These are phyloP conservation scores for Quercus glauca DNA, from an alignment of 306 rosid genomes.

Conservation along the genomic window DNA sequence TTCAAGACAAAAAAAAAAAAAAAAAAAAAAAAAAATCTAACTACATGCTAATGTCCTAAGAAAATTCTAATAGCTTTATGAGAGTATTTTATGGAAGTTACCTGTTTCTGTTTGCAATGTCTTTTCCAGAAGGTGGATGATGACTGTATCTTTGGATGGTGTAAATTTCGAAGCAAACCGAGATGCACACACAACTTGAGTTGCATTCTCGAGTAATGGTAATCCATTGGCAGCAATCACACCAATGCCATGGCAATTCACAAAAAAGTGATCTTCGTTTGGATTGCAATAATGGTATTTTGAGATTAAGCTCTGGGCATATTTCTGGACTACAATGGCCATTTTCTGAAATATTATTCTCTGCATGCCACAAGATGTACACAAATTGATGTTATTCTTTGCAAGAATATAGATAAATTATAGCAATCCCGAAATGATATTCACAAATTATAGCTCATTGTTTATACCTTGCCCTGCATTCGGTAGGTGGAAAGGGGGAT, in stretches of 20 bases:
- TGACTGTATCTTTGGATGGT: constrained; percentile 21
- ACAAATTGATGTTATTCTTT: neutral
- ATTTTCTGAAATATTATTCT: constrained; percentile 11
- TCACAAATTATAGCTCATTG: neutral
- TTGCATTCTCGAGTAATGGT: constrained; percentile 24
- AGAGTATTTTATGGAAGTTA: neutral
- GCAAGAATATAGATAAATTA: neutral
- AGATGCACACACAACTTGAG: constrained; percentile 27
- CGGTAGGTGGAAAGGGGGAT: constrained; percentile 32
- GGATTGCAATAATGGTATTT: constrained; percentile 34
- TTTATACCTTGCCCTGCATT: constrained; percentile 30
- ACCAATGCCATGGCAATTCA: constrained; percentile 30
- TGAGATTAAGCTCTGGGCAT: constrained; percentile 11
- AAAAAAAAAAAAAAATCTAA: no score
- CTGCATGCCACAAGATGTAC: constrained; percentile 7
- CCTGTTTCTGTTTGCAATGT: neutral
- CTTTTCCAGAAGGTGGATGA: neutral
- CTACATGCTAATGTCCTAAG: no score
- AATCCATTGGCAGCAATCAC: constrained; percentile 18
- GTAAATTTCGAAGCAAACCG: constrained; percentile 16
- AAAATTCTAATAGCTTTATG: no score
- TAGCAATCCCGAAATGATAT: neutral
- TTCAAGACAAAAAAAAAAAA: no score
- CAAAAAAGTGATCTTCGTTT: constrained; percentile 37
- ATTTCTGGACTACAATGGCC: constrained; percentile 11